Percentiles rank a stretch among this genome's conserved stretches.
Conservation (phyloP, 345 rosid genomes). For the Litchi chinensis region DNA sequence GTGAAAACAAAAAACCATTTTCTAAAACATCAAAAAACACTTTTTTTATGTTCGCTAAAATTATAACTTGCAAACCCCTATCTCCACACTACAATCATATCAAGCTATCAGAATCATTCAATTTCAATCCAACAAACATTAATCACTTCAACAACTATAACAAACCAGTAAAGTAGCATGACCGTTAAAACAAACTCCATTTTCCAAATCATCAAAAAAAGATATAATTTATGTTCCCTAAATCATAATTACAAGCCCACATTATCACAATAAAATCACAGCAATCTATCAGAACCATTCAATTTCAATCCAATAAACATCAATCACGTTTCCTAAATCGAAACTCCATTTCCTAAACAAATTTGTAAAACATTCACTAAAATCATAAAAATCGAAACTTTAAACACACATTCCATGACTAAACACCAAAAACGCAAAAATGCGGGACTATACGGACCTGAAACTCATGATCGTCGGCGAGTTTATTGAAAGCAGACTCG, state of each 20-base stretch:
- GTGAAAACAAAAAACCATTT: too few relatives aligned
- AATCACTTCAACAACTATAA: background rate
- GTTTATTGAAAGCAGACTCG: constrained; percentile 67
- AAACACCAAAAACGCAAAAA: background rate
- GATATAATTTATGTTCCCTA: too few relatives aligned
- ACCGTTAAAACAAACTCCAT: background rate
- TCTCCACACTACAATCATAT: too few relatives aligned
- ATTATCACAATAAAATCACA: too few relatives aligned
- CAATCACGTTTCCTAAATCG: too few relatives aligned
- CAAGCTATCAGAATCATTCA: background rate
- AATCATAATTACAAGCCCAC: too few relatives aligned
- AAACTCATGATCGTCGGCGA: constrained; percentile 61
- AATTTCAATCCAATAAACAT: too few relatives aligned
- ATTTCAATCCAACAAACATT: background rate
- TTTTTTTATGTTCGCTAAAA: too few relatives aligned
- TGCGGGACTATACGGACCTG: constrained; percentile 48
- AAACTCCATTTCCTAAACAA: too few relatives aligned
- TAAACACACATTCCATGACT: background rate
- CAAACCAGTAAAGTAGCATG: background rate
- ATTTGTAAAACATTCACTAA: background rate
- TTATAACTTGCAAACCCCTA: too few relatives aligned
- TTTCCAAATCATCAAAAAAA: background rate
- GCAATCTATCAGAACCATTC: too few relatives aligned
- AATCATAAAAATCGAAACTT: background rate
- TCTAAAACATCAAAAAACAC: too few relatives aligned